A percentile compares a stretch with the other conserved stretches of the same genome.
Conservation (phyloP, 2,329 filamentous ascomycete genomes). For the Xenosphaeropsis pyriputrescens region DNA sequence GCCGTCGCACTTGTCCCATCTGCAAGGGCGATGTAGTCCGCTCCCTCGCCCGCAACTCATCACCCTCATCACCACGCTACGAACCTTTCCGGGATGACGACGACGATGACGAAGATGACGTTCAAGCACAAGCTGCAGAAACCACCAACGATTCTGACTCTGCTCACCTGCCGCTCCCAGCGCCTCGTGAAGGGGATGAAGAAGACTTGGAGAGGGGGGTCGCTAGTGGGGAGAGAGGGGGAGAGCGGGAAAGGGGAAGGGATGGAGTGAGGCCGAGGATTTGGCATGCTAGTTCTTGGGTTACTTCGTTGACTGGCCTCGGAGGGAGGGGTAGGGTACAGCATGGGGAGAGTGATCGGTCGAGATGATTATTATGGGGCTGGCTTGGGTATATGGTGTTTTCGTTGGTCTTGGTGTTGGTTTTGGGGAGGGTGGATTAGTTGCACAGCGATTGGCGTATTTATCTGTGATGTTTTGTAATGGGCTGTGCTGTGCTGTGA, state of each 20-base stretch:
- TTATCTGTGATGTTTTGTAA: too few relatives aligned
- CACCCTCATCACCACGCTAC: slow-evolving; percentile 15
- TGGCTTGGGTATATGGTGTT: not conserved
- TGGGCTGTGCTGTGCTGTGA: too few relatives aligned
- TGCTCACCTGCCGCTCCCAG: slow-evolving; percentile 17
- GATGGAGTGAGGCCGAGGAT: not conserved
- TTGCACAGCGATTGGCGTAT: not conserved
- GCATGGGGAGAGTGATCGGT: too few relatives aligned
- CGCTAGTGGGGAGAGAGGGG: too few relatives aligned
- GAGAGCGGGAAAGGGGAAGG: not conserved
- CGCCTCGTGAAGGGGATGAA: slow-evolving; percentile 4
- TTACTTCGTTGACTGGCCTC: not conserved
- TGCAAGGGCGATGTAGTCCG: slow-evolving; percentile 94
- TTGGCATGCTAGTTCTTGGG: not conserved
- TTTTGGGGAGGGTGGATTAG: not conserved
- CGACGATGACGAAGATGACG: slow-evolving; percentile 24
- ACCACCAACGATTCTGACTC: slow-evolving; percentile 30
- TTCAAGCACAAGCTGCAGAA: slow-evolving; percentile 27
- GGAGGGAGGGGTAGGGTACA: too few relatives aligned
- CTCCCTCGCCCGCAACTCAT: slow-evolving; percentile 34
- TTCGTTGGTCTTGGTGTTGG: not conserved
- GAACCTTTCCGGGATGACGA: slow-evolving; percentile 11
- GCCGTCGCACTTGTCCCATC: slow-evolving; percentile 92
- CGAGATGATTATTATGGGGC: not conserved
- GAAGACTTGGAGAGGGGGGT: slow-evolving; percentile 4